Evolutionary conservation across 192 early-diverging fungal genomes (phyloP), one percentile per base, ranked within the genome.

Genomic region (Funneliformis mosseae): DNA sequence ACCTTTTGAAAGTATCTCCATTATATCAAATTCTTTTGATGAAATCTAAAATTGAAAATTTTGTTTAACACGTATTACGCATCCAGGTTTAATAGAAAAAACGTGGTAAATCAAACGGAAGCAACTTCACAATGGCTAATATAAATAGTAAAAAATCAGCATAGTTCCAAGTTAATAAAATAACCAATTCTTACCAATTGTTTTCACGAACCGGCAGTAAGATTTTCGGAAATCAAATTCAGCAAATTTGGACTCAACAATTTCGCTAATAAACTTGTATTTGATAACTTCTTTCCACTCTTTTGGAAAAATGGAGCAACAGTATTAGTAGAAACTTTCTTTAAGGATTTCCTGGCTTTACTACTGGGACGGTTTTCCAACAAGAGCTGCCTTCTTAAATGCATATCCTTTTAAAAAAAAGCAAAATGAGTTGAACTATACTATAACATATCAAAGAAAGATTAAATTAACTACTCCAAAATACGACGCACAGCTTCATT

Each of bases 51-150:
- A 59, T 18, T n/a, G 4, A 27, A 69, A 71, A 33, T 18, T 28
- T 48, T 21, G 6, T 10, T 28, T 27, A 46, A 63, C 5, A 3
- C 3, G 11, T 14, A 42, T 21, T 10, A 64, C 0, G 46, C 94
- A 97, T 5, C 97, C 97, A 0, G 96, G 96, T 41, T 94, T 95
- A 63, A 94, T 93, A 10, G 89, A 83, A 33, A 99, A 71, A 91
- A 89, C n/a, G 94, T 90, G 9, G 95, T 88, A 38, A 99, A 86
- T 25, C 96, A 86, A 81, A 98, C 98, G 14, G 94, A 87, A 61
- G 95, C 93, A 7, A 95, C 76, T 9, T 80, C 78, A 5, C 94
- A 82, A 95, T 96, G 6, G 88, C 89, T 82, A 38, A 10, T 74
- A 55, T 78, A 48, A 73, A 27, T 27, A 50, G 25, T 33, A 48